Percentiles rank a stretch among this genome's conserved stretches.
Evolutionary conservation across 371 early-diverging fungal species (phyloP).

Genomic region (Mortierella sp.): DNA sequence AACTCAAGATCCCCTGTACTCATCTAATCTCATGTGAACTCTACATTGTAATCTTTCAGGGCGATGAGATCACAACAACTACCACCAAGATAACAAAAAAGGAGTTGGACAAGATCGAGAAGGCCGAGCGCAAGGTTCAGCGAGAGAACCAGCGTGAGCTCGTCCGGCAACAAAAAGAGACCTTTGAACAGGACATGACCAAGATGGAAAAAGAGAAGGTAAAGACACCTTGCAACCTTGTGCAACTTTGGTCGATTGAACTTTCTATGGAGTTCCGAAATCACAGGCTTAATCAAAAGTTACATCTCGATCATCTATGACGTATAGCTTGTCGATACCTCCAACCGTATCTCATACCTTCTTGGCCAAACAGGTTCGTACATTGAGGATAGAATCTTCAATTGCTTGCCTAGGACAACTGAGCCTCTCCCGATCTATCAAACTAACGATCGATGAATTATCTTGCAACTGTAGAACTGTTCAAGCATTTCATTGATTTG

Average conservation of each 20-base stretch:
- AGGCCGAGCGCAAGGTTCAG: conserved; percentile 51
- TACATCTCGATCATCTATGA: neutral
- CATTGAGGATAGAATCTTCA: neutral
- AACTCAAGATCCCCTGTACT: neutral
- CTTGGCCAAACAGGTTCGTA: conserved; percentile 88
- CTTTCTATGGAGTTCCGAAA: neutral
- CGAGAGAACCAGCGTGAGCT: conserved; percentile 52
- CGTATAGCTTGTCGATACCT: conserved; percentile 66
- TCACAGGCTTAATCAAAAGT: neutral
- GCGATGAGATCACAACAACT: conserved; percentile 58
- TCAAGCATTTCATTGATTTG: conserved; percentile 78
- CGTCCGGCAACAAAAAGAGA: conserved; percentile 52
- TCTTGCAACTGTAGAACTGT: conserved; percentile 61
- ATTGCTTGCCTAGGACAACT: neutral
- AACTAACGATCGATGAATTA: neutral
- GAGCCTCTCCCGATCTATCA: neutral
- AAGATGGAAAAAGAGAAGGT: conserved; percentile 58
- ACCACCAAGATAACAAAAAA: conserved; percentile 42
- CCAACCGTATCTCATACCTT: conserved; percentile 88
- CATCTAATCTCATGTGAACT: neutral
- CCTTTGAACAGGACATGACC: conserved; percentile 41
- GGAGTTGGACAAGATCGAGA: conserved; percentile 45
- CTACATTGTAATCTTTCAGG: conserved; percentile 7
- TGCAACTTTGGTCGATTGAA: neutral
- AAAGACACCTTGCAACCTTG: neutral